Evolutionary conservation across 805 yeast genomes (phyloP), one percentile per base, ranked within the genome.

Genomic region (Sungouiozyma ichnusensis): DNA sequence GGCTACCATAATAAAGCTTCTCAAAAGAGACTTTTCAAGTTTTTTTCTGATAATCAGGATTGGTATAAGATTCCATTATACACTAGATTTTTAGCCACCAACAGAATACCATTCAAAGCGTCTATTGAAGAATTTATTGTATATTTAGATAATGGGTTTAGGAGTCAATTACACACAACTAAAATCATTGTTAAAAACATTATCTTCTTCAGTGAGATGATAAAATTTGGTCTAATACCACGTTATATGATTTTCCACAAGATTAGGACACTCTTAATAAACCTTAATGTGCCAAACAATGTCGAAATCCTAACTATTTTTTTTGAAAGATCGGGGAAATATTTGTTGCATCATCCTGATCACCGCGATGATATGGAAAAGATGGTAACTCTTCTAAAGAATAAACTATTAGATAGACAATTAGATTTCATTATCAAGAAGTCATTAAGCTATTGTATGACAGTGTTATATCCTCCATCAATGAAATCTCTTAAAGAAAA

Each of bases 141-240:
- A 1, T 67, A 69, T 36, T 61, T 84, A 36, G 88, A 82, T 53
- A 61, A 60, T 35, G 76, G 79, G 1, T 73, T 83, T 48, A 68
- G 84, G 48, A 69, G 73, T 16, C 85, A 78, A 54, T 67, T 82
- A 34, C 73, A 72, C 45, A 71, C 75, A 29, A 69, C 65, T 41
- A 63, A 63, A 16, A 59, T 80, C 39, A 75, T 75, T 47, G 74
- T 77, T 49, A 72, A 68, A 48, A 75, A 72, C 48, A 71, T 84
- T 32, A 67, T 71, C 17, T 81, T 83, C 50, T 78, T 84, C 49
- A 66, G 77, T 38, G 96, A 88, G 53, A 65, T 87, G 63, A 74
- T 81, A 27, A 85, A 84, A 55, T 87, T 87, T 57, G 76, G 73
- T 49, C 59, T 86, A 46, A 67, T 86, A 14, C 90, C 94, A 0